A percentile compares a stretch with the other conserved stretches of the same genome.
phyloP scores from a whole-genome alignment of 345 rosid genomes.

The Sonneratia alba region DNA sequence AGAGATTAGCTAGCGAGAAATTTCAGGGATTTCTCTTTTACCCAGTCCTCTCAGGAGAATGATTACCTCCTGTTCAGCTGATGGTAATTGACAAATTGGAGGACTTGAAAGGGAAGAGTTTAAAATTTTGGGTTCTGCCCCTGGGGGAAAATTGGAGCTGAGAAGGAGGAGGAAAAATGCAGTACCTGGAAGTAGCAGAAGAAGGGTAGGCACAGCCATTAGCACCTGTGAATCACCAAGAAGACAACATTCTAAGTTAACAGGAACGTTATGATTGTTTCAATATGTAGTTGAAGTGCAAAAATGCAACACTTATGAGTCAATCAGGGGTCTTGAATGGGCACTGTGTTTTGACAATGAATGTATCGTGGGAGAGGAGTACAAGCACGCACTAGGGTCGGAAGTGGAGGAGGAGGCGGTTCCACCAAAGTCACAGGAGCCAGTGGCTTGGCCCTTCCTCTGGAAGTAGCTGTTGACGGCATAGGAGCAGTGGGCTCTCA shows the following conservation, averaged over 20 bases:
- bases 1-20: too few relatives aligned
- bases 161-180: neutral
- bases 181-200: slow-evolving; percentile 37
- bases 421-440: slow-evolving; percentile 73
- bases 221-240: slow-evolving; percentile 21
- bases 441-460: slow-evolving; percentile 56
- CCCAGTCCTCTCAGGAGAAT: too few relatives aligned
- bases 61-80: too few relatives aligned
- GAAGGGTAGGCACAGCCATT: slow-evolving; percentile 39
- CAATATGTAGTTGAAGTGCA: too few relatives aligned
- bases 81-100: neutral
- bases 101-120: neutral
- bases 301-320: too few relatives aligned
- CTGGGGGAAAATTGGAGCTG: neutral
- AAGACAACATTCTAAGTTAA: neutral
- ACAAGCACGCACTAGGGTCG: slow-evolving; percentile 48
- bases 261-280: too few relatives aligned
- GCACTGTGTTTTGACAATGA: too few relatives aligned
- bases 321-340: too few relatives aligned
- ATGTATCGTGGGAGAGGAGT: neutral
- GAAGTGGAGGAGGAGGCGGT: slow-evolving; percentile 40
- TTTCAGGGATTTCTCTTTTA: too few relatives aligned
- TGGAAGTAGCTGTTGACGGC: slow-evolving; percentile 94
- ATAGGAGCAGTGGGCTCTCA: slow-evolving; percentile 65
- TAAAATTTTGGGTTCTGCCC: neutral